Conservation (phyloP, 116 monocot genomes). For the Dioscorea cayenensis region DNA sequence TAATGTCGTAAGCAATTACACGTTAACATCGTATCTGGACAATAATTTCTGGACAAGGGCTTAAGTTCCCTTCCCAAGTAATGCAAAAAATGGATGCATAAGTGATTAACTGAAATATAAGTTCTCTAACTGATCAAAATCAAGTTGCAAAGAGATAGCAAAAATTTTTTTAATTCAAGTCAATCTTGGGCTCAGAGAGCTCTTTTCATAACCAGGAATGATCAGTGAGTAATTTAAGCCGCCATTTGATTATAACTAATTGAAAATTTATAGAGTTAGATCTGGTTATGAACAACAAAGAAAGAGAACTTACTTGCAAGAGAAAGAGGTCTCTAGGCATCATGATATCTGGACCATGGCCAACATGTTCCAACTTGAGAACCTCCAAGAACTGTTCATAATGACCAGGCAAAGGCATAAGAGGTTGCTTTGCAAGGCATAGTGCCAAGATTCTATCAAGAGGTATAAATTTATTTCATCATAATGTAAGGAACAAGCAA, state of each 20-base stretch:
- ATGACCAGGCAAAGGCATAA: neutral
- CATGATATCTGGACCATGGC: slow-evolving; percentile 29
- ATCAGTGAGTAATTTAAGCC: no score
- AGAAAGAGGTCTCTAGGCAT: slow-evolving; percentile 43
- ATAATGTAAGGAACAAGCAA: neutral
- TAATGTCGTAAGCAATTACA: neutral
- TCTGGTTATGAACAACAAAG: neutral
- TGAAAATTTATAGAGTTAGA: neutral
- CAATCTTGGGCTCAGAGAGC: no score
- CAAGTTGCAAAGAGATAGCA: neutral
- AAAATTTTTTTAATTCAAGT: neutral
- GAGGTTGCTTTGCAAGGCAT: neutral
- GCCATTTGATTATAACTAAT: neutral
- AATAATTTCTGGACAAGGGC: neutral
- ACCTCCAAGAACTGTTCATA: slow-evolving; percentile 48
- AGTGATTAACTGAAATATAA: neutral
- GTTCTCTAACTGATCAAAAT: neutral
- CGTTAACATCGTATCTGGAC: neutral
- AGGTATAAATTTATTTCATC: neutral
- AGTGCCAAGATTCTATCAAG: neutral
- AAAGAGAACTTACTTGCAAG: slow-evolving; percentile 40
- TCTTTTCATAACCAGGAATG: no score
- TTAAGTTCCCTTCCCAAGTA: neutral
- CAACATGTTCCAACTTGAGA: slow-evolving; percentile 45
- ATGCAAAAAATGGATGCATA: neutral